phyloP scores from a whole-genome alignment of 2,329 filamentous ascomycete species.

The Aspergillus ochraceoroseus region DNA sequence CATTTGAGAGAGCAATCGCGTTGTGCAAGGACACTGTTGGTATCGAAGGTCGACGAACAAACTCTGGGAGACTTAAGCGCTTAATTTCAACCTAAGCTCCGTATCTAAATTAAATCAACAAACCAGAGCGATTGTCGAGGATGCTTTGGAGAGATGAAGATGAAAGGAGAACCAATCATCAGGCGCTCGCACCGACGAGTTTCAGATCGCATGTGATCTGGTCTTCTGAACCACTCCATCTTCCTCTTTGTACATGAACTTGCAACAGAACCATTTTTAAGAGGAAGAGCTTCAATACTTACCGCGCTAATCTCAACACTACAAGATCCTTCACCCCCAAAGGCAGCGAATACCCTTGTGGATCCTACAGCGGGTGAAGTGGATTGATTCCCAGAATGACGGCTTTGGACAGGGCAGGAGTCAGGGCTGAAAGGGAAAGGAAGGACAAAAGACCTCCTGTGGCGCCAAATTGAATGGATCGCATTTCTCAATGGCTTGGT shows the following conservation, averaged over 20 bases:
- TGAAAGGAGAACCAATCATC: slow-evolving; percentile 8
- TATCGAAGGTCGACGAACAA: no score
- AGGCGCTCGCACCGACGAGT: slow-evolving; percentile 5
- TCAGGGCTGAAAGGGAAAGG: not conserved
- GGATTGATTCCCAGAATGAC: not conserved
- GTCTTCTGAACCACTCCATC: slow-evolving; percentile 9
- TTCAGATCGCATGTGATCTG: slow-evolving; percentile 5
- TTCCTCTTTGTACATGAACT: not conserved
- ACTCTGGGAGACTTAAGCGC: no score
- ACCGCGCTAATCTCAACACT: not conserved
- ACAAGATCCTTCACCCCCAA: not conserved
- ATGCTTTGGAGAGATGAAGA: not conserved
- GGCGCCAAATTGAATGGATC: slow-evolving; percentile 16
- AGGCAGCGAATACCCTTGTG: not conserved
- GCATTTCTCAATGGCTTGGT: slow-evolving; percentile 14
- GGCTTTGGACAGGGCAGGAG: not conserved
- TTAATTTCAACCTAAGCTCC: no score
- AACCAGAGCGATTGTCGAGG: not conserved
- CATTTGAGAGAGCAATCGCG: no score
- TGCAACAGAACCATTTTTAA: slow-evolving; percentile 4
- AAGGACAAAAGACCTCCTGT: slow-evolving; percentile 6
- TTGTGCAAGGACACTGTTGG: no score
- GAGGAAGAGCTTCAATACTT: not conserved
- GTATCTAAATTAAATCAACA: slow-evolving; percentile 6
- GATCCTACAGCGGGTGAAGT: not conserved